Conservation (phyloP, 805 yeast genomes). For the Candida rishiriensis region DNA sequence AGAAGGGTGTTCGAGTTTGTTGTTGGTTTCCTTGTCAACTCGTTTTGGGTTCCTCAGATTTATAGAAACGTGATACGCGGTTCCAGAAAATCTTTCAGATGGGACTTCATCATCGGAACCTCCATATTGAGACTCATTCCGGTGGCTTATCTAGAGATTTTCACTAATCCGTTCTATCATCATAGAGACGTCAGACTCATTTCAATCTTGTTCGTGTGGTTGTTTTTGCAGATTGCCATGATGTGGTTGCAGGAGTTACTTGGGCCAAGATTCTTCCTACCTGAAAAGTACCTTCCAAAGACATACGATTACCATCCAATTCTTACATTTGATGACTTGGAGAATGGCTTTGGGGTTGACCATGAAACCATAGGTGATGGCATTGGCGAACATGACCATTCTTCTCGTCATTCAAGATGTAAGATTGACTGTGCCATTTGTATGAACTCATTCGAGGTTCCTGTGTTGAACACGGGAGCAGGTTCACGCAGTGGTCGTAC, state of each 20-base stretch:
- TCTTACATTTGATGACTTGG: conserved; percentile 54
- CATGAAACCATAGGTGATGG: conserved; percentile 29
- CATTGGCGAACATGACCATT: conserved; percentile 29
- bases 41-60: conserved; percentile 88
- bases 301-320: conserved; percentile 81
- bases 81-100: conserved; percentile 57
- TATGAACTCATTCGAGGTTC: conserved; percentile 72
- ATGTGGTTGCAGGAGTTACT: conserved; percentile 59
- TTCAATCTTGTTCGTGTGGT: conserved; percentile 46
- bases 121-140: conserved; percentile 63
- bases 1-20: conserved; percentile 56
- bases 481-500: neutral
- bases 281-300: conserved; percentile 68
- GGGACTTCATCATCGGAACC: conserved; percentile 74
- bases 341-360: conserved; percentile 55
- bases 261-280: conserved; percentile 83
- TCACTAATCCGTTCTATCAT: conserved; percentile 65
- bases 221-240: conserved; percentile 51
- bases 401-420: conserved; percentile 28
- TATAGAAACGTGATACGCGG: conserved; percentile 72
- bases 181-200: conserved; percentile 54
- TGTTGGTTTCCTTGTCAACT: conserved; percentile 48
- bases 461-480: conserved; percentile 30
- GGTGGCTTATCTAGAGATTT: conserved; percentile 45
- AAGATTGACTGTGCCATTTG: conserved; percentile 83